Percentiles rank a stretch among this genome's conserved stretches.
Conservation (phyloP, 2,329 filamentous ascomycete genomes). For the Penicillium sp. region DNA sequence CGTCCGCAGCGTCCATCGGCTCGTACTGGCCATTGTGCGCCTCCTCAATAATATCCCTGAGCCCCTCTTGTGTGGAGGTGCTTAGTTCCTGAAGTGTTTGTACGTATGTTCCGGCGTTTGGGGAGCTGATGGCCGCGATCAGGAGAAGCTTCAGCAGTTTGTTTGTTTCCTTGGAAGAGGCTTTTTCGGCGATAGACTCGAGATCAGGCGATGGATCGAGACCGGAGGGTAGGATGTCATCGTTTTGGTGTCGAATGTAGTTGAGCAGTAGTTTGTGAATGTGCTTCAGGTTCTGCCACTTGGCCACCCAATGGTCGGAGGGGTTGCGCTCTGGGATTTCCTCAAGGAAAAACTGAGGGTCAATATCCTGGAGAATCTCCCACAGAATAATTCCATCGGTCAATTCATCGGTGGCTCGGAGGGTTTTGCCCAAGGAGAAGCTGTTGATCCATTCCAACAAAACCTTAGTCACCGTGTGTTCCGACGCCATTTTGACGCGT, state of each 20-base stretch:
- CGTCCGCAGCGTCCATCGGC: conserved; percentile 37
- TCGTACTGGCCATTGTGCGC: conserved; percentile 45
- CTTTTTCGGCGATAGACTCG: conserved; percentile 48
- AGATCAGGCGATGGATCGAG: conserved; percentile 47
- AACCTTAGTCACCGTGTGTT: conserved; percentile 47
- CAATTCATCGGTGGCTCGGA: conserved; percentile 44
- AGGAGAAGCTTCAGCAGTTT: conserved; percentile 65
- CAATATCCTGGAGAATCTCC: conserved; percentile 51
- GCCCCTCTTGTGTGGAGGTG: conserved; percentile 45
- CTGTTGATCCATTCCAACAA: conserved; percentile 51
- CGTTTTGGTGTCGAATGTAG: conserved; percentile 48
- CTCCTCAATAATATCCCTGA: conserved; percentile 51
- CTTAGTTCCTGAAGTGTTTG: conserved; percentile 47
- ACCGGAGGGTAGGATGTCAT: conserved; percentile 44
- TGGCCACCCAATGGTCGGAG: conserved; percentile 49
- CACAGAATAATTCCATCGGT: conserved; percentile 48
- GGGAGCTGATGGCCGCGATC: conserved; percentile 61
- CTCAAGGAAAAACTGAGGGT: conserved; percentile 49
- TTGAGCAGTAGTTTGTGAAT: conserved; percentile 48
- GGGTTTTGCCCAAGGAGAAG: conserved; percentile 45
- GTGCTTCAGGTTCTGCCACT: conserved; percentile 52
- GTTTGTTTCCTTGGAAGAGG: conserved; percentile 45
- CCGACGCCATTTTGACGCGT: conserved; percentile 42
- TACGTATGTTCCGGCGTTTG: conserved; percentile 57
- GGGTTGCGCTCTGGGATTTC: conserved; percentile 47